phyloP scores from a whole-genome alignment of 176 grass and related monocot genomes.

The Typha latifolia region DNA sequence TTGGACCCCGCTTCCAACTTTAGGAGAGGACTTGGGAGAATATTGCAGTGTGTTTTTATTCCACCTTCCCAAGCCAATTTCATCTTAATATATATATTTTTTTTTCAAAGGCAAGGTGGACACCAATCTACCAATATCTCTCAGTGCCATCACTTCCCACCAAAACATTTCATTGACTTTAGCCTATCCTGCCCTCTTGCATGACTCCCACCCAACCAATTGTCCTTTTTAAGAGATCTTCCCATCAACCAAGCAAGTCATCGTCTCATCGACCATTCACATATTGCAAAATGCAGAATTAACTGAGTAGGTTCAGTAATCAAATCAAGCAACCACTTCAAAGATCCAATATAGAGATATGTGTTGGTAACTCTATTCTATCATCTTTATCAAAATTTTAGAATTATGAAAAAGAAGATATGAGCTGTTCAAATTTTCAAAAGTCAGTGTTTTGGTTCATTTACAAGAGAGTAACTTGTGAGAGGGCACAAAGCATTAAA shows the following conservation, averaged over 20 bases:
- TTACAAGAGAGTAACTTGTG: conserved; percentile 22
- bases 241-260: conserved; percentile 6
- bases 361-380: background rate
- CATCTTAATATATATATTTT: too few relatives aligned
- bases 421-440: too few relatives aligned
- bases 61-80: too few relatives aligned
- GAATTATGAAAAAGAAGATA: too few relatives aligned
- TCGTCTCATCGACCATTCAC: conserved; percentile 1
- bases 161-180: background rate
- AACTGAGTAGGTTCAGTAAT: background rate
- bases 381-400: too few relatives aligned
- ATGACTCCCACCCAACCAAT: conserved; percentile 16
- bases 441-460: conserved; percentile 4
- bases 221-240: conserved; percentile 1
- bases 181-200: conserved; percentile 14
- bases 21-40: too few relatives aligned
- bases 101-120: too few relatives aligned
- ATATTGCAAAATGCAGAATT: too few relatives aligned
- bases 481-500: conserved; percentile 41
- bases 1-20: too few relatives aligned
- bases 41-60: too few relatives aligned
- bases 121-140: too few relatives aligned
- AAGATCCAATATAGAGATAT: background rate
- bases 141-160: too few relatives aligned
- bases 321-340: background rate